A percentile compares a stretch with the other conserved stretches of the same genome.
Evolutionary conservation across 1,284 basidiomycete species (phyloP).

Genomic region (Pascua guehoae): DNA sequence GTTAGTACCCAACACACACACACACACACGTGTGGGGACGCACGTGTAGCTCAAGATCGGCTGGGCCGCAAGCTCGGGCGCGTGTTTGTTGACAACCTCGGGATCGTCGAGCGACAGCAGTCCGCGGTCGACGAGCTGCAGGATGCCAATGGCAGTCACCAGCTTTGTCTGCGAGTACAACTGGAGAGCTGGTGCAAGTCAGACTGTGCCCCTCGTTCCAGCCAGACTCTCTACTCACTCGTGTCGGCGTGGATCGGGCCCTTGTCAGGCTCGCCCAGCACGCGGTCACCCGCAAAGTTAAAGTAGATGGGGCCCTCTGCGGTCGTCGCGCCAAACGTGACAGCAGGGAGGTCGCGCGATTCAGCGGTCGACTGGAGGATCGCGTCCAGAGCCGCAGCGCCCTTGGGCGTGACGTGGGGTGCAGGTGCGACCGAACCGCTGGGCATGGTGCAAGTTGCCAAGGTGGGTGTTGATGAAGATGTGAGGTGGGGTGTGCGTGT

Average conservation of each 20-base stretch:
- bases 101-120: constrained; percentile 32
- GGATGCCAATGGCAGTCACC: constrained; percentile 36
- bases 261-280: constrained; percentile 27
- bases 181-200: constrained; percentile 14
- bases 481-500: no score
- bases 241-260: constrained; percentile 31
- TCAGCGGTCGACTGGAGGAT: constrained; percentile 18
- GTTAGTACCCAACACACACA: no score
- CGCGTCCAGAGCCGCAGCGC: constrained; percentile 24
- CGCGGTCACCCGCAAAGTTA: constrained; percentile 28
- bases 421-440: no score
- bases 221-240: constrained; percentile 19
- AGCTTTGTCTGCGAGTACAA: constrained; percentile 38
- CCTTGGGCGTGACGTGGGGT: background rate
- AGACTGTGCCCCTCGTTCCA: background rate
- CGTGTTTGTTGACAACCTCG: constrained; percentile 17
- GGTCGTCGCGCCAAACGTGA: constrained; percentile 32
- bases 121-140: constrained; percentile 40
- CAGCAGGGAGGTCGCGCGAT: constrained; percentile 21
- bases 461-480: no score
- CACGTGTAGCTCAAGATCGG: constrained; percentile 10
- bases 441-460: no score
- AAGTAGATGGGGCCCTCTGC: constrained; percentile 31
- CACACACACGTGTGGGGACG: no score
- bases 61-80: constrained; percentile 30